phyloP scores from a whole-genome alignment of 306 rosid genomes.

The Cicer judaicum region DNA sequence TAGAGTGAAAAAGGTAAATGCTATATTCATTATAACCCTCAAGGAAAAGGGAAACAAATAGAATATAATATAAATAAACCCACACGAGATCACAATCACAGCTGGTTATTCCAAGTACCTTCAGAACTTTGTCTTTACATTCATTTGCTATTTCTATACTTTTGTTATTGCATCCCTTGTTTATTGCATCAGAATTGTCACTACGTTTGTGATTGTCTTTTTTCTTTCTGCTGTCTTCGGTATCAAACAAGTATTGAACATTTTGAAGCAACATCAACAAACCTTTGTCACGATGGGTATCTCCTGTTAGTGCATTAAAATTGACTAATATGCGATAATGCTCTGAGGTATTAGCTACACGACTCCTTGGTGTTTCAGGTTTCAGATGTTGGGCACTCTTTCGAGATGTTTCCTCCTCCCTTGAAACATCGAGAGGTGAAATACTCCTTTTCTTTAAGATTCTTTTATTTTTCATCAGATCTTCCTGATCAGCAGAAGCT shows the following conservation, averaged over 20 bases:
- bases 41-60: conserved; percentile 25
- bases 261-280: conserved; percentile 75
- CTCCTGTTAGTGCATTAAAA: conserved; percentile 69
- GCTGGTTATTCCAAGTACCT: conserved; percentile 56
- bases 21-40: conserved; percentile 35
- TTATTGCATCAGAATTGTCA: conserved; percentile 51
- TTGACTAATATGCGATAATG: conserved; percentile 59
- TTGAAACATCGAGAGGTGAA: conserved; percentile 79
- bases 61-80: conserved; percentile 29
- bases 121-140: conserved; percentile 54
- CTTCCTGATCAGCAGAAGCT: conserved; percentile 66
- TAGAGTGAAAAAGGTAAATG: conserved; percentile 36
- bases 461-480: conserved; percentile 67
- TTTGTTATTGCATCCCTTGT: conserved; percentile 51
- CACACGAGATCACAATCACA: conserved; percentile 27
- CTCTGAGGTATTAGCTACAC: conserved; percentile 60
- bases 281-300: conserved; percentile 77
- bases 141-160: conserved; percentile 47
- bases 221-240: conserved; percentile 46
- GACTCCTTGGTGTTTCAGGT: conserved; percentile 81
- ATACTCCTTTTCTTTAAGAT: conserved; percentile 65
- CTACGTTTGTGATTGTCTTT: conserved; percentile 63
- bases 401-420: conserved; percentile 65
- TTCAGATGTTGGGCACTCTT: conserved; percentile 64
- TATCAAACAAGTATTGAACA: conserved; percentile 60